Percentiles rank a stretch among this genome's conserved stretches.
Conservation (phyloP, 495 filamentous ascomycete genomes). For the Aspergillus haitiensis region DNA sequence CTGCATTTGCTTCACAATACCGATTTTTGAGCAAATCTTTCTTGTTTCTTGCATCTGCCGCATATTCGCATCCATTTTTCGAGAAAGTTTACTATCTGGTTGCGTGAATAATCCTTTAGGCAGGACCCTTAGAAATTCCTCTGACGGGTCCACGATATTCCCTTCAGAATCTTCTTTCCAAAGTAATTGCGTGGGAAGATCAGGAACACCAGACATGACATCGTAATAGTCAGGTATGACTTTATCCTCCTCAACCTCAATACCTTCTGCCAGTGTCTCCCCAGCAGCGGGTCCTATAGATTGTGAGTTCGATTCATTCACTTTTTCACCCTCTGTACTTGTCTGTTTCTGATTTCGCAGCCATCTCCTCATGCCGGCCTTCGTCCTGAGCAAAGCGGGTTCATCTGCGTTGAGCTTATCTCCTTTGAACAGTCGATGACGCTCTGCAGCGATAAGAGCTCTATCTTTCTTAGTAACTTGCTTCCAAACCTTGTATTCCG, state of each 20-base stretch:
- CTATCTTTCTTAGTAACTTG: conserved; percentile 96
- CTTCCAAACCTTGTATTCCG: conserved; percentile 97
- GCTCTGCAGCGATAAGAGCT: conserved; percentile 73
- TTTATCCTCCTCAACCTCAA: conserved; percentile 78
- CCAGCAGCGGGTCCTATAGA: conserved; percentile 47
- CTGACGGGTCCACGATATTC: conserved; percentile 79
- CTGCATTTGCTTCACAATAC: conserved; percentile 99
- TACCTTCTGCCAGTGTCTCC: conserved; percentile 86
- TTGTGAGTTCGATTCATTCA: conserved; percentile 49
- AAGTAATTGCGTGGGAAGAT: conserved; percentile 68
- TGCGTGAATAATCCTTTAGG: conserved; percentile 73
- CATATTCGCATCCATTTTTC: conserved; percentile 85
- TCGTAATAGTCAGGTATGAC: conserved; percentile 93
- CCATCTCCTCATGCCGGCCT: conserved; percentile 78
- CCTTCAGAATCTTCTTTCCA: conserved; percentile 89
- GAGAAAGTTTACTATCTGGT: conserved; percentile 73
- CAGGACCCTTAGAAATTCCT: conserved; percentile 74
- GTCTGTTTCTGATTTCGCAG: conserved; percentile 69
- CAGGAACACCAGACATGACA: conserved; percentile 78
- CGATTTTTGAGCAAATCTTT: conserved; percentile 93
- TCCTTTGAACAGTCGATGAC: conserved; percentile 80
- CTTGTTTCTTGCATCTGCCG: conserved; percentile 94
- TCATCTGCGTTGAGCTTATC: conserved; percentile 84
- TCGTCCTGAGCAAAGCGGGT: conserved; percentile 78
- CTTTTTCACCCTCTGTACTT: conserved; percentile 52